phyloP scores from a whole-genome alignment of 345 rosid species.

The Acer campestre region DNA sequence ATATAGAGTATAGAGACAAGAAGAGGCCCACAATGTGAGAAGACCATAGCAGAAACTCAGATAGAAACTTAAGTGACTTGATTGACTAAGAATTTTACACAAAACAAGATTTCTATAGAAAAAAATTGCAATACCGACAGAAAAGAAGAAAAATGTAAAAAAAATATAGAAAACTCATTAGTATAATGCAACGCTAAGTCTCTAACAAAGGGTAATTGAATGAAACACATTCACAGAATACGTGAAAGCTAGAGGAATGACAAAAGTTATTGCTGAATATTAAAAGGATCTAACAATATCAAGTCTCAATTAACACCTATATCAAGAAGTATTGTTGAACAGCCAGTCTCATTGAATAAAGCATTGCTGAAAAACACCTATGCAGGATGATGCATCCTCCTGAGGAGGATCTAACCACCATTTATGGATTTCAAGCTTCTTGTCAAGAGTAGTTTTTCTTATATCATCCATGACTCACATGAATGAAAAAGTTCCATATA shows the following conservation, averaged over 20 bases:
- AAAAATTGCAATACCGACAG: not conserved
- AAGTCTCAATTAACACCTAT: not conserved
- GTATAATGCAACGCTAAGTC: slow-evolving; percentile 5
- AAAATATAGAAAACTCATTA: not conserved
- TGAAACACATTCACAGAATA: not conserved
- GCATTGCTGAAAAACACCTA: not conserved
- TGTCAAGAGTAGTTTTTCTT: not conserved
- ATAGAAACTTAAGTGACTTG: not conserved
- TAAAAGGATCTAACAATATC: not conserved
- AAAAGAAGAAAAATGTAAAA: not conserved
- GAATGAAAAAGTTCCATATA: not conserved
- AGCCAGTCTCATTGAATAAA: slow-evolving; percentile 7
- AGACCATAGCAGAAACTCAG: not conserved
- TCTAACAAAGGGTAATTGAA: slow-evolving; percentile 4
- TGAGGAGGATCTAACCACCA: not conserved
- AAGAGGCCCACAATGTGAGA: not conserved
- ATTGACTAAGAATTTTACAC: not conserved
- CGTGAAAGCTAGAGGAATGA: not conserved
- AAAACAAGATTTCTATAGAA: too few species aligned
- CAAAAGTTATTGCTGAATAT: not conserved
- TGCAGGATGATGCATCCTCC: not conserved
- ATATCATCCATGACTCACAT: not conserved
- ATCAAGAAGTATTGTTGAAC: slow-evolving; percentile 1
- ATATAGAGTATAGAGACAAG: not conserved
- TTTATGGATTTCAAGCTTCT: not conserved